Evolutionary conservation across 2,329 filamentous ascomycete genomes (phyloP), one percentile per base, ranked within the genome.

Genomic region (Fusarium secorum): DNA sequence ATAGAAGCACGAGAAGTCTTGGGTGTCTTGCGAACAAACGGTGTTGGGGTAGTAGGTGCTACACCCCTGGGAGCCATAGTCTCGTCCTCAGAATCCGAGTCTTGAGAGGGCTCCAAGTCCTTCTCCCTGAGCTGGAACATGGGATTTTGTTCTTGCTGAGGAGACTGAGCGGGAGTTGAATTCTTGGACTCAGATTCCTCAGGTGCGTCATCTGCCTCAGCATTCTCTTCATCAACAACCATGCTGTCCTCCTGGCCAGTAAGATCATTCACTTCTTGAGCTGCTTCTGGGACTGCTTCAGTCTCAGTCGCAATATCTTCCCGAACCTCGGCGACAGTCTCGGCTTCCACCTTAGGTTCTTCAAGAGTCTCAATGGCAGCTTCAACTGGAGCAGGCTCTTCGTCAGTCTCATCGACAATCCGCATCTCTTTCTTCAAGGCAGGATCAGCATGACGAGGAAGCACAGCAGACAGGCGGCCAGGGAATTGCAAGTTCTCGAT

Each of bases 11-110:
- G 74, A 28, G 78, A 76, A 13, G 57, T 48, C 44, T 66, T 77
- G 1, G 75, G 71, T 11, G 76, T 77, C 41, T 76, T 75, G 33
- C 67, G 64, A 28, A 64, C 62, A 22, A 64, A 73, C 5, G 79
- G 80, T 14, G 80, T 83, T 4, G 86, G 86, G 1, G 86, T 87
- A 4, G 81, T 74, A 5, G 82, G 82, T 11, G 79, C 77, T 5
- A 71, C 66, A 17, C 77, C 76, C 30, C 79, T 75, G 5, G 76
- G 75, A 9, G 79, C 68, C 10, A 74, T 72, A 28, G 69, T 66
- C 39, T 90, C 87, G 54, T 88, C 86, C 39, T 90, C 88, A 0
- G 85, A 87, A 9, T 85, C 82, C 36, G 79, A 75, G 42, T 80
- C 75, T 17, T 84, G 74, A 45, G 83, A 83, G 7, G 82, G 81